Evolutionary conservation across 495 filamentous ascomycete genomes (phyloP), one percentile per base, ranked within the genome.

Genomic region (Hypoxylon cercidicola): DNA sequence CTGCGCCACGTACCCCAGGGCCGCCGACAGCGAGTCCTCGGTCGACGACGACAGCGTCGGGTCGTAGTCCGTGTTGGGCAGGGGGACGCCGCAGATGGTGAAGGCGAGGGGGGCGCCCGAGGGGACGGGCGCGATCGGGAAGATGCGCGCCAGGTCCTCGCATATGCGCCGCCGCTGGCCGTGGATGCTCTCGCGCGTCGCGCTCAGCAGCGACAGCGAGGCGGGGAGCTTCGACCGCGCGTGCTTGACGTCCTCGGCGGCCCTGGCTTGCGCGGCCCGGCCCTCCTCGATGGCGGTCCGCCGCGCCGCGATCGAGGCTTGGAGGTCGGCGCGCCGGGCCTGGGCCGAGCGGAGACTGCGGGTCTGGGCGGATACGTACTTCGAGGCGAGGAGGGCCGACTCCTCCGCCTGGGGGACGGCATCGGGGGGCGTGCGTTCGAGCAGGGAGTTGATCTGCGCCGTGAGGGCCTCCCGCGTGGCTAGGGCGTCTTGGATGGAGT

Each of bases 401-500:
- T 97, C 90, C 49, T 87, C 76, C 16, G 90, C 87, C 64, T 84
- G 82, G 0, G 88, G 84, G 7, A 87, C 82, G 50, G 83, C 77
- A 51, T 87, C 75, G 1, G 70, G 63, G 0, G 76, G 70, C 46
- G 72, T 68, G 7, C 81, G 74, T 16, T 87, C 77, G 13, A 98
- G 78, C 16, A 97, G 82, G 1, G 79, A 75, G 69, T 87, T 90
- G 61, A 98, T 97, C 61, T 97, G 92, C 8, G 82, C 73, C 9
- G 91, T 85, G 8, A 99, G 76, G 49, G 83, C 84, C 58, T 90
- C 88, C 4, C 91, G 84, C 0, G 92, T 97, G 0, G 85, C 83
- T 0, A 97, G 74, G 4, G 93, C 93, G 69, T 99, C 95, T 74
- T 97, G 91, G 32, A 98, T 90, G 59, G 93, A 97, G 68, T 93